A percentile compares a stretch with the other conserved stretches of the same genome.
Evolutionary conservation across 1,139 yeast species (phyloP).

Genomic region (Hansenula sp.): DNA sequence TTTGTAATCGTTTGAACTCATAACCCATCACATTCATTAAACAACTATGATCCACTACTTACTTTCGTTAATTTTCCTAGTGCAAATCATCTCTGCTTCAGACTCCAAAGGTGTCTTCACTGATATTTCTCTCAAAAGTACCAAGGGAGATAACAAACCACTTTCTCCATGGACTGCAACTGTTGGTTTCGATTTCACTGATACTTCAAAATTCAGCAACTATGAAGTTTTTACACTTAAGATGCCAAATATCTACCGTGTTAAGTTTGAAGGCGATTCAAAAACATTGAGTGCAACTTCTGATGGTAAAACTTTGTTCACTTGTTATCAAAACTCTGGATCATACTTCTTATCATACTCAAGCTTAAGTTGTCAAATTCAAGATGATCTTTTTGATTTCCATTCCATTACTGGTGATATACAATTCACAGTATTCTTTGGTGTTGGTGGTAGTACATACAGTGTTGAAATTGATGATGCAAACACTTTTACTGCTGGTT

Average conservation of each 20-base stretch:
- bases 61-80: constrained; percentile 7
- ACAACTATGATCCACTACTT: constrained; percentile 2
- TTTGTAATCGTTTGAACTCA: background rate
- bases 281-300: constrained; percentile 13
- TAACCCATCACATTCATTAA: background rate
- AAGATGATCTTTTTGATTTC: constrained; percentile 17
- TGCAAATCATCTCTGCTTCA: constrained; percentile 13
- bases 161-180: constrained; percentile 28
- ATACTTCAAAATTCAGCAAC: constrained; percentile 9
- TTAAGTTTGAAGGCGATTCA: constrained; percentile 23
- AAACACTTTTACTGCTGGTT: background rate
- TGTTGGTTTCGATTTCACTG: constrained; percentile 23
- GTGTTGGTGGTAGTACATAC: constrained; percentile 22
- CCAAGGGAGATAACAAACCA: constrained; percentile 21
- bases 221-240: constrained; percentile 24
- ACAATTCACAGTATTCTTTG: constrained; percentile 25
- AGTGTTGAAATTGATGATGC: constrained; percentile 14
- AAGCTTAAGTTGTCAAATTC: constrained; percentile 24
- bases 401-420: constrained; percentile 24
- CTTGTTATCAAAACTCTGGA: constrained; percentile 29
- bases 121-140: constrained; percentile 18
- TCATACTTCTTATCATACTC: constrained; percentile 25
- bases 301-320: constrained; percentile 24
- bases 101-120: constrained; percentile 16
- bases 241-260: constrained; percentile 28